Conservation (phyloP, 2,329 filamentous ascomycete species). For the Aspergillus intermedius region DNA sequence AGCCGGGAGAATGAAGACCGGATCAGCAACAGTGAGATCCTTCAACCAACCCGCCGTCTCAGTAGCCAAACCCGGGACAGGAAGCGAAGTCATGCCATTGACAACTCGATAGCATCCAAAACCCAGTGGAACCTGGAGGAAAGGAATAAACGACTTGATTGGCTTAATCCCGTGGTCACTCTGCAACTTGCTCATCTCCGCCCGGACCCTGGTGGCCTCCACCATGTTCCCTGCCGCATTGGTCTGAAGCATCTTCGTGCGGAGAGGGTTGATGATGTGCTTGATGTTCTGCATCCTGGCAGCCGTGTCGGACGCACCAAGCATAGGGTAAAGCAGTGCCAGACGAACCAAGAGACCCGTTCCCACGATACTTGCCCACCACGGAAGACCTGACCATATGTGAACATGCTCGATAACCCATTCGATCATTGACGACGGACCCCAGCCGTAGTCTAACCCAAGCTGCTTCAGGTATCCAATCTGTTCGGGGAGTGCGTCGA, state of each 20-base stretch:
- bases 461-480: slow-evolving; percentile 77
- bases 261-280: slow-evolving; percentile 51
- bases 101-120: slow-evolving; percentile 76
- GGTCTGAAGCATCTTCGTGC: slow-evolving; percentile 47
- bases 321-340: slow-evolving; percentile 59
- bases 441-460: slow-evolving; percentile 82
- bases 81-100: slow-evolving; percentile 65
- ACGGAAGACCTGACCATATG: slow-evolving; percentile 66
- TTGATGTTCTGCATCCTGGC: slow-evolving; percentile 58
- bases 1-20: slow-evolving; percentile 67
- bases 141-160: slow-evolving; percentile 47
- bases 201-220: slow-evolving; percentile 41
- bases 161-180: slow-evolving; percentile 50
- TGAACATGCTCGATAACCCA: slow-evolving; percentile 77
- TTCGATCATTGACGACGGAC: slow-evolving; percentile 67
- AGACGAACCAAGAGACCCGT: slow-evolving; percentile 61
- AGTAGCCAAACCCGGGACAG: slow-evolving; percentile 69
- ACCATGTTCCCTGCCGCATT: slow-evolving; percentile 41
- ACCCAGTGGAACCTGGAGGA: slow-evolving; percentile 64
- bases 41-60: slow-evolving; percentile 71
- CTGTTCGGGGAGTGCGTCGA: slow-evolving; percentile 60
- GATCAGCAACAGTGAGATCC: slow-evolving; percentile 71
- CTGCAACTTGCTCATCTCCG: slow-evolving; percentile 48
- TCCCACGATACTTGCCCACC: slow-evolving; percentile 69
- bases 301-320: slow-evolving; percentile 55